A percentile compares a stretch with the other conserved stretches of the same genome.
These are phyloP conservation scores for Botrytis galanthina DNA, from an alignment of 2,329 filamentous ascomycete genomes.

Conservation along the genomic window DNA sequence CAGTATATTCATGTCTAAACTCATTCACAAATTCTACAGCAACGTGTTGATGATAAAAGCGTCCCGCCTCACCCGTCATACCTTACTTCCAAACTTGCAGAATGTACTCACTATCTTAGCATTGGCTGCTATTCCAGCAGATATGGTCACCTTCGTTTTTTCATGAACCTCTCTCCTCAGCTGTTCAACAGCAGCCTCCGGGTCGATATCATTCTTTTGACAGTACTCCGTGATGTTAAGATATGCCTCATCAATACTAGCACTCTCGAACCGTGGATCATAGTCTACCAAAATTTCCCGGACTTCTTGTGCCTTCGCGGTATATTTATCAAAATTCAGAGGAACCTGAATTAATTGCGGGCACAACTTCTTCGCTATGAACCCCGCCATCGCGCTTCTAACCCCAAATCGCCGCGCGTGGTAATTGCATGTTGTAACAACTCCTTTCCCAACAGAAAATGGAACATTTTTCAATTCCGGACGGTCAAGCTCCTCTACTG, in stretches of 20 bases:
- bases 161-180: constrained; percentile 75
- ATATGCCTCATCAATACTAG: constrained; percentile 95
- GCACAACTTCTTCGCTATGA: constrained; percentile 92
- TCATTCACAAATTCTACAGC: not conserved
- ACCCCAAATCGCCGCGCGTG: constrained; percentile 85
- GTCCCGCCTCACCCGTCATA: not conserved
- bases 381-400: constrained; percentile 91
- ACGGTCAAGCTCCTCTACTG: constrained; percentile 80
- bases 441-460: constrained; percentile 79
- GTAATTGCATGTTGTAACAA: constrained; percentile 76
- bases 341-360: constrained; percentile 80
- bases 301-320: constrained; percentile 83
- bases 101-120: constrained; percentile 59
- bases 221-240: constrained; percentile 93
- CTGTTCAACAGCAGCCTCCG: constrained; percentile 72
- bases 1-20: not conserved
- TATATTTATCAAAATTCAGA: constrained; percentile 88
- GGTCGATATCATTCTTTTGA: constrained; percentile 59
- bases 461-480: constrained; percentile 84
- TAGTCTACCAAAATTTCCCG: constrained; percentile 80
- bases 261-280: constrained; percentile 86
- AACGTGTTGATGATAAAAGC: not conserved
- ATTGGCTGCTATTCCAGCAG: constrained; percentile 91
- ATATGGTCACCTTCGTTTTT: constrained; percentile 80
- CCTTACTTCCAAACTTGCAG: not conserved